Percentiles rank a stretch among this genome's conserved stretches.
Conservation (phyloP, 163 green algal species). For the Chlorella variabilis region DNA sequence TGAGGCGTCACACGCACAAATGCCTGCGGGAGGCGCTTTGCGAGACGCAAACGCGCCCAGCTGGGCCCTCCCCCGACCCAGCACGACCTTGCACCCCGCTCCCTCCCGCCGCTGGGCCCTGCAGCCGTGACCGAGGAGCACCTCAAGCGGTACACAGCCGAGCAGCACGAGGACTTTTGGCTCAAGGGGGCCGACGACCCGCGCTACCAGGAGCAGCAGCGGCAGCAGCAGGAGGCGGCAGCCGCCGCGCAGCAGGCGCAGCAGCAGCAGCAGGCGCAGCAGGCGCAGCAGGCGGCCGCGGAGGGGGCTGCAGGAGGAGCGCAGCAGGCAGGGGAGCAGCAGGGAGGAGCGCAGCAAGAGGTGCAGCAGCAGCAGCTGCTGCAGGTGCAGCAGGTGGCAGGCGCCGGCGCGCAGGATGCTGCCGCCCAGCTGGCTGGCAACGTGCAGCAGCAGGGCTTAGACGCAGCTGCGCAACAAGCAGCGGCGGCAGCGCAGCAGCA, state of each 20-base stretch:
- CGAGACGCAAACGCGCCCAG: background rate
- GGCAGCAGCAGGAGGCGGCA: background rate
- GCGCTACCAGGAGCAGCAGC: conserved; percentile 29
- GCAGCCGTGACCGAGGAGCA: conserved; percentile 23
- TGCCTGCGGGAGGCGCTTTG: background rate
- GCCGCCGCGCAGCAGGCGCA: background rate
- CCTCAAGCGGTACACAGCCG: conserved; percentile 8
- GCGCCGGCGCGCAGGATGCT: background rate
- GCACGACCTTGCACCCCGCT: too few relatives aligned
- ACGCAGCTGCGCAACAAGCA: too few relatives aligned
- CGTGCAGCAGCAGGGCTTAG: background rate
- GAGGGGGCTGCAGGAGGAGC: too few relatives aligned
- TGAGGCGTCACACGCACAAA: too few relatives aligned
- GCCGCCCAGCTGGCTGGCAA: background rate
- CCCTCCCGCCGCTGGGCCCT: too few relatives aligned
- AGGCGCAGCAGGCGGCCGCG: background rate
- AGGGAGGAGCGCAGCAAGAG: background rate
- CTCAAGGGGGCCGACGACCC: conserved; percentile 26
- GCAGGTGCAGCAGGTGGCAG: background rate
- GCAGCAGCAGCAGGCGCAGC: conserved; percentile 12
- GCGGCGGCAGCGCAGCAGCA: background rate
- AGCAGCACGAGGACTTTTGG: conserved; percentile 38
- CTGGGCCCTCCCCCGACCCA: background rate
- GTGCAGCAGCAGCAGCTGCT: background rate
- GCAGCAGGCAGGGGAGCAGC: too few relatives aligned